Base-by-base conservation (phyloP, 2,329 filamentous ascomycete genomes). In the Ambrosiella xylebori region DNA sequence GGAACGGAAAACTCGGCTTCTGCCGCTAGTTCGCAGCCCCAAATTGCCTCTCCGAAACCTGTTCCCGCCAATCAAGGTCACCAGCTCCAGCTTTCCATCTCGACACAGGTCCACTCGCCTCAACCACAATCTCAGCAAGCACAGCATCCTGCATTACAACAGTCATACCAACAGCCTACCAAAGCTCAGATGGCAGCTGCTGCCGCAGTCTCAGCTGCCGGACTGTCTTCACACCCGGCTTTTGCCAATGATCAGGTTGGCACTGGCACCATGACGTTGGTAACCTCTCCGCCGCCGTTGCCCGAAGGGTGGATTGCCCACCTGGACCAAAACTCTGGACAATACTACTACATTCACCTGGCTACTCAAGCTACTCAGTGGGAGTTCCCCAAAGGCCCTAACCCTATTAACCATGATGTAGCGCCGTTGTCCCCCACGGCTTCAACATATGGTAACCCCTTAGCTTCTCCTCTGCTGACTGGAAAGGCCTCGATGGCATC, bases 261-360 rank as follows among this genome's bases (percentile, higher is more conserved):
- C n/a, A 37, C 59, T 9, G 59, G 59, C 27, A 61, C 59, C 13
- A 54, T 59, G 7, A 49, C 57, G 8, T 19, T 61, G 58, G 58
- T 59, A 88, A 88, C 85, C 35, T 95, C 89, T 13, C 93, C 93
- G 38, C 93, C 93, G 19, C 93, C 91, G 1, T 76, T 98, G 13
- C 93, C 93, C 5, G 93, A 98, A 71, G 93, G 93, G 39, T 98
- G 93, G 93, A 97, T 98, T 66, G 88, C 93, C 17, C 93, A 97
- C 68, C 76, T 97, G 3, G 93, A 98, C 68, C 86, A 88, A 63
- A 95, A 86, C 67, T 97, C 91, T 1, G 93, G 93, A 1, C 91
- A 97, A 67, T 98, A 97, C 70, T 98, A 98, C 70, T 98, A 98
- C 66, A 98, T 98, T 61, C 93, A 98, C 68, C 77, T 98, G 37